These are phyloP conservation scores for Agroathelia rolfsii DNA, from an alignment of 1,284 basidiomycete genomes.

Conservation along the genomic window DNA sequence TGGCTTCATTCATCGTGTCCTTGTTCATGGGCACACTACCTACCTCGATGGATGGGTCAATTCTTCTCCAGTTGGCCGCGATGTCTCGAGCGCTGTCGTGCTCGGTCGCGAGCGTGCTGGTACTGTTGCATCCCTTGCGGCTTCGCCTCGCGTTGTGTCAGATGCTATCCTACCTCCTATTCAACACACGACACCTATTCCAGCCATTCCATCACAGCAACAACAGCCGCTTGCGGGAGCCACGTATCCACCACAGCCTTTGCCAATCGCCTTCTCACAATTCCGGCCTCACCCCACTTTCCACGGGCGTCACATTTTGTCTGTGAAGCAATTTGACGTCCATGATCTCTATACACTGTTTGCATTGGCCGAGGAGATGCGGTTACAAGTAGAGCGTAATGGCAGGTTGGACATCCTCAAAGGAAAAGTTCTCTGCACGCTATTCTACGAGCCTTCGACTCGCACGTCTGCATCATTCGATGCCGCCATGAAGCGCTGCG, in stretches of 20 bases:
- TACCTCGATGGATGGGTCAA: constrained; percentile 85
- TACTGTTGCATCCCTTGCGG: constrained; percentile 5
- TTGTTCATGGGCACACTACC: constrained; percentile 85
- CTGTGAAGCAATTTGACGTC: constrained; percentile 89
- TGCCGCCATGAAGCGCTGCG: constrained; percentile 96
- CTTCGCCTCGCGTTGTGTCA: too few relatives aligned
- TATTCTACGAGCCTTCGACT: constrained; percentile 98
- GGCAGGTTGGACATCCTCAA: constrained; percentile 85
- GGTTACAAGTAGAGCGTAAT: constrained; percentile 87
- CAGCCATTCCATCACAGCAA: constrained; percentile 16
- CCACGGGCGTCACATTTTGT: constrained; percentile 85
- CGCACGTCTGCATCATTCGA: constrained; percentile 97
- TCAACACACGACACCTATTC: constrained; percentile 8
- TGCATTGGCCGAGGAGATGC: constrained; percentile 94
- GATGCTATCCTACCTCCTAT: constrained; percentile 11
- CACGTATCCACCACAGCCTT: constrained; percentile 22
- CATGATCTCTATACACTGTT: constrained; percentile 93
- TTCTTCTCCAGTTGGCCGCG: constrained; percentile 58
- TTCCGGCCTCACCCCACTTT: constrained; percentile 60
- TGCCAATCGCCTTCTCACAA: constrained; percentile 23
- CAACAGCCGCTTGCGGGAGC: constrained; percentile 12
- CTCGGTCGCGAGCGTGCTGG: constrained; percentile 34
- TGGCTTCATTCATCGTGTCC: constrained; percentile 85
- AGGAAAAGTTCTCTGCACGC: constrained; percentile 87
- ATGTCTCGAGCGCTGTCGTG: constrained; percentile 67